Base-by-base conservation (phyloP, 768 basidiomycete genomes). In the Psilocybe cyanescens region DNA sequence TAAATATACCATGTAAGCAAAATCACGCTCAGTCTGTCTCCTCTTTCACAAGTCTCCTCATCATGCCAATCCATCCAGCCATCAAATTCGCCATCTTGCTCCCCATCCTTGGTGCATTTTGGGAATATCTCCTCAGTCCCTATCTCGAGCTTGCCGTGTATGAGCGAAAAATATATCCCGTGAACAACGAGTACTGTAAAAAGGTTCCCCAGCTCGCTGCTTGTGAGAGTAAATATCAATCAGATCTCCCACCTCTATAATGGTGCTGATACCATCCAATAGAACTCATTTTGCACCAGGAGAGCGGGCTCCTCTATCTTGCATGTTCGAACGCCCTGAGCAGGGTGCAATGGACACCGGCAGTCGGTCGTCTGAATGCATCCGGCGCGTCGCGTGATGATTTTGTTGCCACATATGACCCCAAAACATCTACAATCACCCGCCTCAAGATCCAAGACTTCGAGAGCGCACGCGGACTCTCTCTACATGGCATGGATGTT, bases 401-500 rank as follows among this genome's bases (percentile, higher is more conserved):
- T 68, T 86, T 84, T 66, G 78, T 91, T 61, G 87, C 87, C 9
- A 81, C 78, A 2, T 90, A 86, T 70, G 78, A 88, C 66, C 82
- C 84, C 12, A 64, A 67, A 17, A 80, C 83, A 0, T 73, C 72
- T 37, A 65, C 68, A 50, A 71, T 86, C 51, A 84, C 76, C 9
- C 81, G 76, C 6, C 81, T 90, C 14, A 65, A 74, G 12, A 65
- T 85, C 7, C 64, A 70, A 1, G 76, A 77, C 48, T 83, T 78
- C 64, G 65, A 74, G 24, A 73, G 73, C 12, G 56, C 69, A 8
- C 78, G 79, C 19, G 83, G 83, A 6, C 73, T 89, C 51, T 82
- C 83, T 17, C 67, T 86, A 9, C 88, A 90, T 59, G 89, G 89
- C 14, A 83, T 92, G 82, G 90, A 90, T 58, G 81, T 90, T 19